A percentile compares a stretch with the other conserved stretches of the same genome.
These are phyloP conservation scores for Amborella trichopoda DNA, from an alignment of 164 flowering plant genomes.

Conservation along the genomic window DNA sequence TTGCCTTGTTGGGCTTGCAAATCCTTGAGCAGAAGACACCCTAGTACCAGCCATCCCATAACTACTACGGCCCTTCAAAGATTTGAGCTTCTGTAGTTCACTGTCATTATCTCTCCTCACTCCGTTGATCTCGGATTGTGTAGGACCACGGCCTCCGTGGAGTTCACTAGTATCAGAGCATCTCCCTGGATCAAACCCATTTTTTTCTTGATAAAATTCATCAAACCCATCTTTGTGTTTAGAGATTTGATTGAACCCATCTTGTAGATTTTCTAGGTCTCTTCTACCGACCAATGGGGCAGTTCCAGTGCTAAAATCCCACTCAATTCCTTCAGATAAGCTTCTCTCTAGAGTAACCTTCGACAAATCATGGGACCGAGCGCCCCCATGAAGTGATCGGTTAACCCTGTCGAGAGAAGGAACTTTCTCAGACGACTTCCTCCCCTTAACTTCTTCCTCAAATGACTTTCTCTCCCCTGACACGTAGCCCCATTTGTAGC, in stretches of 20 bases:
- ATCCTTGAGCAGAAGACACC: constrained; percentile 25
- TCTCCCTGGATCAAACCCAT: constrained; percentile 9
- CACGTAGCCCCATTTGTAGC: constrained; percentile 36
- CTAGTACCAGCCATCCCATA: constrained; percentile 34
- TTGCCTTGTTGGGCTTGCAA: constrained; percentile 37
- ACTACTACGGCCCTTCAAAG: constrained; percentile 43
- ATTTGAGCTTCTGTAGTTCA: constrained; percentile 35
- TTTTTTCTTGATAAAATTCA: not conserved
- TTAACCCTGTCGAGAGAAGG: too few relatives aligned
- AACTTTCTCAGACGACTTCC: too few relatives aligned
- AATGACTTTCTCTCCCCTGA: constrained; percentile 16
- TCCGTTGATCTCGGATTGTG: constrained; percentile 15
- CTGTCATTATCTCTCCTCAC: constrained; percentile 27
- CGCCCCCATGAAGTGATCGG: too few relatives aligned
- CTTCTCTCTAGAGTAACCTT: constrained; percentile 41
- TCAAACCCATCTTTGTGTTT: too few relatives aligned
- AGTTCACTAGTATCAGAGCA: constrained; percentile 3
- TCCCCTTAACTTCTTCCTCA: constrained; percentile 32
- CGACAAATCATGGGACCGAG: constrained; percentile 10
- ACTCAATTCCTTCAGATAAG: constrained; percentile 54
- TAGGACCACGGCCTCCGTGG: too few relatives aligned
- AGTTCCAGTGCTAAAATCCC: constrained; percentile 29
- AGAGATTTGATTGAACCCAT: too few relatives aligned
- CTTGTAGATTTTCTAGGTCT: constrained; percentile 18
- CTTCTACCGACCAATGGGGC: constrained; percentile 21